Percentiles rank a stretch among this genome's conserved stretches.
phyloP scores from a whole-genome alignment of 2,329 filamentous ascomycete species.

The Pseudocercospora eumusae region DNA sequence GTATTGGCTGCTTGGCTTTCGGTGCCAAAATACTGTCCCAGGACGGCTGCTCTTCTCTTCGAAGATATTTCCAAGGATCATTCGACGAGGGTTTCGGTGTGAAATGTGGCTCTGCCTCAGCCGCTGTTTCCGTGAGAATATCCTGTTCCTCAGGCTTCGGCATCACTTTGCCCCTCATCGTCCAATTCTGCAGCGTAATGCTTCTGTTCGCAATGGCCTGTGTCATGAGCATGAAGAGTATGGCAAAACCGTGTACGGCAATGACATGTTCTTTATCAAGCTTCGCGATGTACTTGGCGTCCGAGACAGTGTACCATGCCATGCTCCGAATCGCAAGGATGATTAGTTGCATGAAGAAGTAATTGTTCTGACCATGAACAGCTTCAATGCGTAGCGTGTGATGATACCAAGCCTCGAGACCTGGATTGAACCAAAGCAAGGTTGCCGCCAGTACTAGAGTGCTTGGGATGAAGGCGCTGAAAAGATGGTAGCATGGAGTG shows the following conservation, averaged over 20 bases:
- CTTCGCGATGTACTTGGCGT: constrained; percentile 18
- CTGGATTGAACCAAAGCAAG: constrained; percentile 40
- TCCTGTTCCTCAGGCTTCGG: constrained; percentile 37
- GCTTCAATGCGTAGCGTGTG: constrained; percentile 34
- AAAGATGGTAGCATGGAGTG: constrained; percentile 29
- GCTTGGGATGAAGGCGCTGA: constrained; percentile 30
- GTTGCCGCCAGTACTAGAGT: constrained; percentile 29
- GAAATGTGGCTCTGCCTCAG: constrained; percentile 30
- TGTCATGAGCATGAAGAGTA: constrained; percentile 52
- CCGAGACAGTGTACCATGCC: constrained; percentile 38
- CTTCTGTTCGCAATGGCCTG: constrained; percentile 30
- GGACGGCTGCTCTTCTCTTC: constrained; percentile 30
- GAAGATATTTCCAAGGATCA: constrained; percentile 34
- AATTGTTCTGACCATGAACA: constrained; percentile 53
- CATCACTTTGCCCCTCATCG: constrained; percentile 37
- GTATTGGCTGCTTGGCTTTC: constrained; percentile 23
- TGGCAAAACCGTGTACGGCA: constrained; percentile 58
- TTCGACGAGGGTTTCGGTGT: constrained; percentile 33
- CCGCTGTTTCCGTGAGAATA: constrained; percentile 34
- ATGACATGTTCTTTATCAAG: constrained; percentile 43
- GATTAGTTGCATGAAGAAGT: constrained; percentile 66
- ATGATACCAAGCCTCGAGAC: constrained; percentile 36
- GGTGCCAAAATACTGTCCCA: constrained; percentile 43
- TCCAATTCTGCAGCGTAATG: constrained; percentile 35
- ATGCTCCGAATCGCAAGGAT: constrained; percentile 59